Evolutionary conservation across 768 basidiomycete species (phyloP), one percentile per base, ranked within the genome.

Genomic region (Lentinula boryana): DNA sequence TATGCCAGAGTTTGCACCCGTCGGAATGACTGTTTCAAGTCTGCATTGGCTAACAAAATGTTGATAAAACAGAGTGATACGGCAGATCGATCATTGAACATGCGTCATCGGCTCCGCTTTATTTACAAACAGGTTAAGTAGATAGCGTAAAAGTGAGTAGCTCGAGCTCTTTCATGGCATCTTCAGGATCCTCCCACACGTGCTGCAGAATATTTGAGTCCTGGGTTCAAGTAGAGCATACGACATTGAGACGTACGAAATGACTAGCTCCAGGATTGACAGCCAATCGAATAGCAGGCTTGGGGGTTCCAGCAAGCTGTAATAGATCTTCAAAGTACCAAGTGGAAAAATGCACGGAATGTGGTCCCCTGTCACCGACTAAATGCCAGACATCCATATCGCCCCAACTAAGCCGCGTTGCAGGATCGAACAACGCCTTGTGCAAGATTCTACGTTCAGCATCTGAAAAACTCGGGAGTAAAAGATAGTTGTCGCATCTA

Each of bases 321-420:
- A 59, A 55, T 21, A 67, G 58, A 23, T 66, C 64, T 56, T 70
- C 64, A 1, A 69, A 53, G 10, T 50, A 58, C 69, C 69, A 72
- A 13, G 23, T 59, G 0, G 56, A 62, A 15, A 61, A 49, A 33
- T 64, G 58, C 8, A 66, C 32, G 31, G 56, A 63, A 61, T 63
- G 62, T 4, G 59, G 51, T 21, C 62, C 61, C 27, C 56, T 60
- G 13, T 52, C 60, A 2, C 65, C 65, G 31, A 62, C 61, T 3
- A 68, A 12, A 31, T 38, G 41, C 65, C 65, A 68, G 36, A 68
- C 49, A 12, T 16, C 31, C n/a, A 62, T 40, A 10, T 35, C 35
- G 5, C 46, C n/a, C 67, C 67, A 68, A 2, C 48, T 60, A 3
- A 2, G 12, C 6, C 67, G 63, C 23, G 62, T 57, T 36, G 40